Evolutionary conservation across 2,329 filamentous ascomycete species (phyloP), one percentile per base, ranked within the genome.

Genomic region (Curvularia spicifera): DNA sequence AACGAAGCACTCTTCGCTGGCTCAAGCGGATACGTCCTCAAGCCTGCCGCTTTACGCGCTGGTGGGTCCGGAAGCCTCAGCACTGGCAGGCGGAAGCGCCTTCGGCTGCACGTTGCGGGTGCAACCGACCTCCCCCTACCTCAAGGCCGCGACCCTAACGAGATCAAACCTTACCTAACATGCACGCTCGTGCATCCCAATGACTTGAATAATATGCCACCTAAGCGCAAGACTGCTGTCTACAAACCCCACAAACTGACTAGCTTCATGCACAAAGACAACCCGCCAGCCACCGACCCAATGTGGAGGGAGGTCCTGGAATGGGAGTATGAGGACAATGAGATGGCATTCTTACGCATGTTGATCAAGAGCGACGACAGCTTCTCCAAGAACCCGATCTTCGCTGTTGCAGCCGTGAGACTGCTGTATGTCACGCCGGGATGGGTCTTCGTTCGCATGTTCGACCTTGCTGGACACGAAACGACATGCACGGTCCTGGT

Each of bases 281-380:
- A 86, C 60, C 84, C 87, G 2, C 81, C 83, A 0, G 71, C 81
- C 0, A 87, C 81, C 0, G 86, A 89, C 59, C 87, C 88, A 0
- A 50, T 90, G 7, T 90, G 87, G 87, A 82, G 89, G 63, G 86
- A 90, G 72, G 79, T 78, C 13, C 76, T 90, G 8, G 86, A 88
- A 67, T 90, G 88, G 88, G 85, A 87, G 59, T 90, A 85, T 65
- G 84, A 88, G 5, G 87, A 89, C 55, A 88, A 86, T 63, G 87
- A 89, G 70, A 69, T 90, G 47, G 82, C 83, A 0, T 90, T 90
- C 65, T 63, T 90, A 64, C 80, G 88, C 0, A 80, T 90, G 57
- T 77, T 89, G 42, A 81, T 90, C 75, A 90, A 90, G 79, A 87
- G 84, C 63, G 87, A 90, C 58, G 85, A 88, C 58, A 82, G 81